Conservation (phyloP, 176 grass and related monocot genomes). For the Oryza punctata region DNA sequence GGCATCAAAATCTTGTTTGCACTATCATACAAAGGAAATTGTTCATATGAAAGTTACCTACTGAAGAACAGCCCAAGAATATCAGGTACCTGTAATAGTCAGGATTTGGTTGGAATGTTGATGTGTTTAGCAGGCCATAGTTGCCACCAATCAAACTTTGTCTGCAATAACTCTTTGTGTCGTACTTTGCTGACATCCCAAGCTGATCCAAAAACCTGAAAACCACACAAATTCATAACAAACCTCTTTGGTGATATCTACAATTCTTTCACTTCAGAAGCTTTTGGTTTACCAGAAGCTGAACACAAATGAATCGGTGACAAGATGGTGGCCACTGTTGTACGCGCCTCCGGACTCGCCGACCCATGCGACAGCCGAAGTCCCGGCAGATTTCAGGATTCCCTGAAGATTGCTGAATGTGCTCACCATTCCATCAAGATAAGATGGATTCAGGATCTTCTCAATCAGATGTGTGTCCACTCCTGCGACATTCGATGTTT, state of each 20-base stretch:
- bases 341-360: slow-evolving; percentile 90
- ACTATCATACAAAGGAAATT: not conserved
- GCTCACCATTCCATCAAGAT: slow-evolving; percentile 57
- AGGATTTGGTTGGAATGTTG: slow-evolving; percentile 75
- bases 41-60: slow-evolving; percentile 8
- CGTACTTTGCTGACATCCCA: slow-evolving; percentile 70
- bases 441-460: slow-evolving; percentile 72
- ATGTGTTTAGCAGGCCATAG: slow-evolving; percentile 72
- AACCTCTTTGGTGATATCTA: not conserved
- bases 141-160: slow-evolving; percentile 81
- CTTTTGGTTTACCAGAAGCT: slow-evolving; percentile 77
- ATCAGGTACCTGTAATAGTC: slow-evolving; percentile 73
- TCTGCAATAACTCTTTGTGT: slow-evolving; percentile 73
- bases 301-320: slow-evolving; percentile 87
- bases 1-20: not conserved
- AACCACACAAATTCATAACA: not conserved
- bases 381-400: slow-evolving; percentile 56
- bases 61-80: slow-evolving; percentile 3
- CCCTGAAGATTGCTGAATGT: slow-evolving; percentile 63
- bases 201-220: slow-evolving; percentile 74
- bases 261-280: not conserved
- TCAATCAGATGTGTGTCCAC: slow-evolving; percentile 68
- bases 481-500: slow-evolving; percentile 34
- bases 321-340: slow-evolving; percentile 91
- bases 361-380: slow-evolving; percentile 68